Percentiles rank a stretch among this genome's conserved stretches.
phyloP scores from a whole-genome alignment of 2,329 filamentous ascomycete species.

The Stagonosporopsis rhizophila region DNA sequence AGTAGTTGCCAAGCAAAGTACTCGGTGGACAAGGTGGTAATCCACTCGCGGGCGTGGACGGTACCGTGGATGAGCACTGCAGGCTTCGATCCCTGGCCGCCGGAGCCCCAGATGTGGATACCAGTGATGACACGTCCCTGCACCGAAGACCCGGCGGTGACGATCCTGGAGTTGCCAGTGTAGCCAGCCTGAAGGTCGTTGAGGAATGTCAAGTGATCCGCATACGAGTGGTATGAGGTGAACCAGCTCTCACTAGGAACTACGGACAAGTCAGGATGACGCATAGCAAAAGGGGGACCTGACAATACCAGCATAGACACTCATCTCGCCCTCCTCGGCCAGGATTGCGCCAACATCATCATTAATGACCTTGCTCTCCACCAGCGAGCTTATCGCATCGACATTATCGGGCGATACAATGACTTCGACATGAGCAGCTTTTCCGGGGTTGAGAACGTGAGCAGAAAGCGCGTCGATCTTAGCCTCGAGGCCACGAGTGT shows the following conservation, averaged over 20 bases:
- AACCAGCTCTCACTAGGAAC: slow-evolving; percentile 47
- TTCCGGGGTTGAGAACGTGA: slow-evolving; percentile 44
- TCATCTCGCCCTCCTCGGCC: slow-evolving; percentile 40
- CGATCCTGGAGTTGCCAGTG: slow-evolving; percentile 43
- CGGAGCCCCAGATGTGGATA: slow-evolving; percentile 49
- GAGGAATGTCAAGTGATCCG: slow-evolving; percentile 45
- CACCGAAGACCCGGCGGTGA: slow-evolving; percentile 42
- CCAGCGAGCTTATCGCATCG: slow-evolving; percentile 37
- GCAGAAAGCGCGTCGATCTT: slow-evolving; percentile 42
- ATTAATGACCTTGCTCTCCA: slow-evolving; percentile 39
- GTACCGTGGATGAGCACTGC: slow-evolving; percentile 46
- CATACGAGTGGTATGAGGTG: slow-evolving; percentile 46
- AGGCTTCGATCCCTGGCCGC: slow-evolving; percentile 47
- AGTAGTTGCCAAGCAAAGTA: slow-evolving; percentile 42
- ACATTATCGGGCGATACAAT: slow-evolving; percentile 46
- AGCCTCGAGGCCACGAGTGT: slow-evolving; percentile 31
- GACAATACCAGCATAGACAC: slow-evolving; percentile 35
- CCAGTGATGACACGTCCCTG: slow-evolving; percentile 44
- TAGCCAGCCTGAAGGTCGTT: slow-evolving; percentile 43
- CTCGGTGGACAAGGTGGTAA: slow-evolving; percentile 42
- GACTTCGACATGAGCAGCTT: slow-evolving; percentile 39
- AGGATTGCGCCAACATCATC: slow-evolving; percentile 47
- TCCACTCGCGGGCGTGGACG: slow-evolving; percentile 49
- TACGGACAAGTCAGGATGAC: slow-evolving; percentile 15
- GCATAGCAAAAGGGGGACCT: background rate